Conservation (phyloP, 2,329 filamentous ascomycete species). For the Didymella arachidicola region DNA sequence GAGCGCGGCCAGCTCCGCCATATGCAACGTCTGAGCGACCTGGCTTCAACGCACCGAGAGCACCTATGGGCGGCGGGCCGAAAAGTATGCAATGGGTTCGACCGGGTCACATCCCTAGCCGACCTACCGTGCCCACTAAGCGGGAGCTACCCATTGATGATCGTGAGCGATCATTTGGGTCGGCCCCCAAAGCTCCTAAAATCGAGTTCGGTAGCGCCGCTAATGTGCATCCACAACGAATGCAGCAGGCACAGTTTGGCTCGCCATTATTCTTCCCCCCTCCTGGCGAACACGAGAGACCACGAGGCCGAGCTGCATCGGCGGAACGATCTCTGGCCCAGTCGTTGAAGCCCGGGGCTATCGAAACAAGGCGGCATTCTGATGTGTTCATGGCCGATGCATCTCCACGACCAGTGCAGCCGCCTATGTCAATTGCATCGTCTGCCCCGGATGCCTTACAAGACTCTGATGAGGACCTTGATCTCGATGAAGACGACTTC, state of each 20-base stretch:
- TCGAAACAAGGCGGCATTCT: conserved; percentile 45
- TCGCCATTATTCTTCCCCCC: conserved; percentile 30
- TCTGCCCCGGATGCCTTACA: conserved; percentile 44
- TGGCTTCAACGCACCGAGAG: conserved; percentile 39
- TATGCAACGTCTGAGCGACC: conserved; percentile 42
- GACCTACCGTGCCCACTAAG: conserved; percentile 53
- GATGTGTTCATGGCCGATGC: conserved; percentile 48
- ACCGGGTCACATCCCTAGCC: conserved; percentile 48
- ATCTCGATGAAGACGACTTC: conserved; percentile 56
- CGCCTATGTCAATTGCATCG: conserved; percentile 40
- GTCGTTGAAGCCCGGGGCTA: conserved; percentile 38
- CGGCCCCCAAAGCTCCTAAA: conserved; percentile 45
- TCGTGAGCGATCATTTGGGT: conserved; percentile 48
- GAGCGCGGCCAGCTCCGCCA: conserved; percentile 40
- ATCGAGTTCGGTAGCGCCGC: conserved; percentile 35
- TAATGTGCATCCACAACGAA: conserved; percentile 31
- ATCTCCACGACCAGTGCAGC: conserved; percentile 38
- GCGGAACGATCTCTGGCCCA: conserved; percentile 31
- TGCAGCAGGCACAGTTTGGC: conserved; percentile 36
- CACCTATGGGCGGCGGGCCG: conserved; percentile 43
- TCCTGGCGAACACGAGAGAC: conserved; percentile 25
- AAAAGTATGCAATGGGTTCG: conserved; percentile 55
- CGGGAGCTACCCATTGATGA: conserved; percentile 56
- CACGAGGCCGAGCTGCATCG: conserved; percentile 34
- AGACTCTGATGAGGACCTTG: conserved; percentile 58